Base-by-base conservation (phyloP, 2,329 filamentous ascomycete species). In the Trichoderma semiorbis region DNA sequence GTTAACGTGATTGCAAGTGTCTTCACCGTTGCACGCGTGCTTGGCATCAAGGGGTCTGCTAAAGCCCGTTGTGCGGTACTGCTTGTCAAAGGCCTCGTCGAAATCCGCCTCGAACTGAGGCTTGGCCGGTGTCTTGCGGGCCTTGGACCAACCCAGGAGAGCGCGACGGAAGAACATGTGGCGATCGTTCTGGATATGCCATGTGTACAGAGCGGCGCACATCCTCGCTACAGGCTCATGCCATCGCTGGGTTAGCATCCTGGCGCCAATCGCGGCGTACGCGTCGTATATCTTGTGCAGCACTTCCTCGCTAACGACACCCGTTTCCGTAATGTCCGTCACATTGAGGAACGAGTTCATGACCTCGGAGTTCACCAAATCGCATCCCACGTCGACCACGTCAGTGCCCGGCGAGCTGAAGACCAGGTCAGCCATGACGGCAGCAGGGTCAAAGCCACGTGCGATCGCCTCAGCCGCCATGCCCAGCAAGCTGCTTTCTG, bases 131-230 rank as follows among this genome's bases (percentile, higher is more conserved):
- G 73, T 67, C 62, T 79, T 79, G 2, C 78, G 75, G 1, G 78
- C 77, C 67, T 78, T 79, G 8, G 71, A 61, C 77, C 77, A 79
- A 16, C 78, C 78, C 12, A 80, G 36, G 0, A 79, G 6, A 0
- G 78, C 78, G 21, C 78, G 78, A 3, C 78, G 78, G 28, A 79
- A 72, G 70, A 79, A 79, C 73, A 79, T 73, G n/a, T 79, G 78
- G 5, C 78, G 73, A 68, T 79, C 78, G 30, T 79, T 79, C 10
- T 78, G 77, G 2, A 79, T 79, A 58, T 79, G 78, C 78, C 78
- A 79, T 14, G 77, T 77, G 47, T 79, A 79, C 10, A 80, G 66
- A 3, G 76, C 76, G 11, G 78, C 75, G 47, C 77, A 78, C 78
- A 79, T 79, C 53, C 76, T 75, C 26, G 78, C 78, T 7, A 77